Conservation (phyloP, 768 basidiomycete genomes). For the Erythrobasidium yunnanense region DNA sequence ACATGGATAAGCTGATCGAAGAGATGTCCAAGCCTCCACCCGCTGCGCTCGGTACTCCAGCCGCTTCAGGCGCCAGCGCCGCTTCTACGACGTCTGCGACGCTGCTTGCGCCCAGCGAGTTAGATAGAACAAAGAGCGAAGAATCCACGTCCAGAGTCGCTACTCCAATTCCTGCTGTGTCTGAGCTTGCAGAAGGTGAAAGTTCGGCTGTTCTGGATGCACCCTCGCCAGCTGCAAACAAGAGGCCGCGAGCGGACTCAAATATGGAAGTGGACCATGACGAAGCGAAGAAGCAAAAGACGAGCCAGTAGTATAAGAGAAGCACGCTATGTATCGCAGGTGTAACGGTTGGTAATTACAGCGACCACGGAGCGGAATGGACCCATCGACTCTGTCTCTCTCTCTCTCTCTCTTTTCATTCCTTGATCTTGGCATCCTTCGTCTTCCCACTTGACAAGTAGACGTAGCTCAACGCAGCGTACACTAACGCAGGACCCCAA, state of each 20-base stretch:
- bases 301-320: neutral
- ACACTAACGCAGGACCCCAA: no score
- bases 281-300: conserved; percentile 20
- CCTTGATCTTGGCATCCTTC: no score
- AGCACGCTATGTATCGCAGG: no score
- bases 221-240: neutral
- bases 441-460: no score
- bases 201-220: neutral
- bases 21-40: conserved; percentile 38
- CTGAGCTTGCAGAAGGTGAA: neutral
- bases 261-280: neutral
- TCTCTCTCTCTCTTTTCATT: no score
- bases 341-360: no score
- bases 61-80: neutral
- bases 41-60: neutral
- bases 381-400: no score
- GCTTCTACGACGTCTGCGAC: neutral
- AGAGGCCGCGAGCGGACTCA: conserved; percentile 5
- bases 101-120: neutral
- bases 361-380: no score
- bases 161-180: no score
- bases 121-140: no score
- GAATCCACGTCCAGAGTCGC: no score
- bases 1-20: conserved; percentile 49
- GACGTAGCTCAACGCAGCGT: no score